phyloP scores from a whole-genome alignment of 495 filamentous ascomycete species.

The Coniosporium apollinis region DNA sequence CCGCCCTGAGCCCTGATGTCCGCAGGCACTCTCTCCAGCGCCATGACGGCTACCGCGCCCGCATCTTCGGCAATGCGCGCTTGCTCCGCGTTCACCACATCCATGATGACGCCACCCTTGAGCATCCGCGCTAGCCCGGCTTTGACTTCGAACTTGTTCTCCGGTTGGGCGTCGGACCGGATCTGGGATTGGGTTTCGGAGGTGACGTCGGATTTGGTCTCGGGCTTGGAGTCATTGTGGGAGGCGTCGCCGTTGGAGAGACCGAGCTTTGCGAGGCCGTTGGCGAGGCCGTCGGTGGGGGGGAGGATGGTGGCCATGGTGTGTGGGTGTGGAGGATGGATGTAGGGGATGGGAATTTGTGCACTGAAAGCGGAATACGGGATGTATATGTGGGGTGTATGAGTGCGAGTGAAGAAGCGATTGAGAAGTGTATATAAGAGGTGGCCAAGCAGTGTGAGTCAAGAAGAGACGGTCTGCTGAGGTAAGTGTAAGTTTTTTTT shows the following conservation, averaged over 20 bases:
- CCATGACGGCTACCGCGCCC: constrained; percentile 94
- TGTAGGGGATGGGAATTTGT: not conserved
- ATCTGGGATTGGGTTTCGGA: no score
- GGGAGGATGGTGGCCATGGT: constrained; percentile 23
- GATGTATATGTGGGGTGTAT: not conserved
- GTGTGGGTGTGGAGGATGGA: not conserved
- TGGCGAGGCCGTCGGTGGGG: constrained; percentile 19
- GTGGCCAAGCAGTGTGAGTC: not conserved
- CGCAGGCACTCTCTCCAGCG: constrained; percentile 90
- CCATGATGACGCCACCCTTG: constrained; percentile 98
- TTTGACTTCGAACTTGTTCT: constrained; percentile 46
- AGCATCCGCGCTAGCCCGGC: constrained; percentile 90
- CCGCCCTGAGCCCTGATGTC: constrained; percentile 88
- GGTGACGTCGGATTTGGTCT: no score
- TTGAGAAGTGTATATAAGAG: not conserved
- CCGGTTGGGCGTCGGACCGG: not conserved
- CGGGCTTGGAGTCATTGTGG: no score
- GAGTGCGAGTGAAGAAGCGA: not conserved
- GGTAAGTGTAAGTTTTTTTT: no score
- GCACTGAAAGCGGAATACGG: not conserved
- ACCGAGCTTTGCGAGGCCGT: constrained; percentile 18
- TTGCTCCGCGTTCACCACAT: constrained; percentile 88
- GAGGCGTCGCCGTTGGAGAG: constrained; percentile 18
- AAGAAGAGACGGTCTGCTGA: not conserved
- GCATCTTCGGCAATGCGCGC: constrained; percentile 95